Conservation (phyloP, 495 filamentous ascomycete species). For the Daldinia childiae region DNA sequence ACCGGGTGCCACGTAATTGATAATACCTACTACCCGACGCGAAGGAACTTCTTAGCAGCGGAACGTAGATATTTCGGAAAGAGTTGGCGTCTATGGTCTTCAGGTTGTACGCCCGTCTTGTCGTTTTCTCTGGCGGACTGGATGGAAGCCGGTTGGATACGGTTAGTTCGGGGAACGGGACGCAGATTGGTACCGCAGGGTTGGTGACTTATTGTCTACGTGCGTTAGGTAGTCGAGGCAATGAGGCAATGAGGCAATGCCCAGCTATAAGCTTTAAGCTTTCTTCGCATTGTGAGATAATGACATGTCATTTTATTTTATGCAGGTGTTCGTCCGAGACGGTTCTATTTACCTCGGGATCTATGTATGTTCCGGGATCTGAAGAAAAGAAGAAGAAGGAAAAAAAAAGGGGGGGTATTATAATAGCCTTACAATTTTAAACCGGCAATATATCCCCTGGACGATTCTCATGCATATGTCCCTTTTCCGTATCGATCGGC, state of each 20-base stretch:
- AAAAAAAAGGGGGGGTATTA: not conserved
- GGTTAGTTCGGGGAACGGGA: not conserved
- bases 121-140: not conserved
- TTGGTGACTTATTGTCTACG: not conserved
- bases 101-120: not conserved
- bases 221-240: not conserved
- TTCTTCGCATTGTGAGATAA: constrained; percentile 1
- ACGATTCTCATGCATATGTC: not conserved
- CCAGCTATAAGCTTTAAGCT: not conserved
- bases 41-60: not conserved
- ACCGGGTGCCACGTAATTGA: constrained; percentile 1
- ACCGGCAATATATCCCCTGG: not conserved
- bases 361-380: not conserved
- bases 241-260: not conserved
- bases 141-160: constrained; percentile 15
- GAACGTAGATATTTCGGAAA: not conserved
- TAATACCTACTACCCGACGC: constrained; percentile 3
- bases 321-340: constrained; percentile 10
- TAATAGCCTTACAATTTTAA: not conserved
- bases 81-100: not conserved
- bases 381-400: constrained; percentile 1
- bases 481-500: constrained; percentile 1
- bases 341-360: not conserved
- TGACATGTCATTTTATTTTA: constrained; percentile 23
- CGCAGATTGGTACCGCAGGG: not conserved